Evolutionary conservation across 345 rosid genomes (phyloP), one percentile per base, ranked within the genome.

Genomic region (Populus ilicifolia): DNA sequence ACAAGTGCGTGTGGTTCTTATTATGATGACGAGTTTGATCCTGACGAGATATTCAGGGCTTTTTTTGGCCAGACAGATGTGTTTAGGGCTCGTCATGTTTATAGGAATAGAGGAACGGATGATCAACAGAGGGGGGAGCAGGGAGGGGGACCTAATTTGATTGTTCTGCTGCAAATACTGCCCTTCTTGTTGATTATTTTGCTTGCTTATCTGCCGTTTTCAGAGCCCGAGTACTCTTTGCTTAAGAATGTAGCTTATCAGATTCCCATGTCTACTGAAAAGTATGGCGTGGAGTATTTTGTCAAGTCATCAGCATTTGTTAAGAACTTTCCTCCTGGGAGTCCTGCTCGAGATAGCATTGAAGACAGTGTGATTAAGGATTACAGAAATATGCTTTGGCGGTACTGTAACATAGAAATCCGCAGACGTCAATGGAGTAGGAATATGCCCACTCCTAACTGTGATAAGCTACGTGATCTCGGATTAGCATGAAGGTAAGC

Each of bases 371-470:
- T 94, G 81, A 75, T 91, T 67, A 90, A 85, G 84, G 97, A 94
- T 66, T 89, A 90, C 82, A 93, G 74, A 77, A 83, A 80, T 76
- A 71, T 89, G 88, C 87, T 90, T 46, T 82, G 87, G 89, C 92
- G 94, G 65, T 86, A 87, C 38, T 93, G 98, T 81, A 89, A 91
- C 9, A 48, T 89, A 35, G 98, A 94, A 83, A 79, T 83, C 79
- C 97, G 90, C 82, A 91, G 88, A 83, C 89, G 89, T 62, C 89
- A 83, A 21, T 94, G 97, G 97, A 93, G 80, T 86, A 91, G 74
- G 87, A 88, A 89, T 79, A 66, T 91, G 82, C 97, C 92, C 11
- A 89, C 90, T 48, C 97, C 97, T 63, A 86, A 85, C 87, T 94
- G 98, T 78, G 78, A 81, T 69, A 91, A 90, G 81, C 92, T 94